phyloP scores from a whole-genome alignment of 345 rosid species.

The sweet orange (Citrus sinensis) region DVS_A1.0 CM039162.1:4936001-4936500 shows the following conservation, averaged over 20 bases:
- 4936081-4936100: neutral
- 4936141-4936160: too few species aligned
- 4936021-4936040: neutral
- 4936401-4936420: neutral
- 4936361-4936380: neutral
- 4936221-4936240: neutral
- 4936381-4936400: neutral
- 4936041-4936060: neutral
- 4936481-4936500: neutral
- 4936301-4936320: neutral
- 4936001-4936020: constrained; percentile 14
- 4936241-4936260: neutral
- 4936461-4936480: neutral
- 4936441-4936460: neutral
- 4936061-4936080: neutral
- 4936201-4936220: neutral
- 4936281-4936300: too few species aligned
- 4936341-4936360: neutral
- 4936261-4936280: neutral
- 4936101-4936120: neutral
- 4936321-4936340: neutral
- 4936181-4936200: neutral
- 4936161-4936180: too few species aligned
- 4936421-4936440: neutral
- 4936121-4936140: too few species aligned